These are phyloP conservation scores for Mycocentrospora acerina DNA, from an alignment of 2,329 filamentous ascomycete species.

Conservation along the genomic window DNA sequence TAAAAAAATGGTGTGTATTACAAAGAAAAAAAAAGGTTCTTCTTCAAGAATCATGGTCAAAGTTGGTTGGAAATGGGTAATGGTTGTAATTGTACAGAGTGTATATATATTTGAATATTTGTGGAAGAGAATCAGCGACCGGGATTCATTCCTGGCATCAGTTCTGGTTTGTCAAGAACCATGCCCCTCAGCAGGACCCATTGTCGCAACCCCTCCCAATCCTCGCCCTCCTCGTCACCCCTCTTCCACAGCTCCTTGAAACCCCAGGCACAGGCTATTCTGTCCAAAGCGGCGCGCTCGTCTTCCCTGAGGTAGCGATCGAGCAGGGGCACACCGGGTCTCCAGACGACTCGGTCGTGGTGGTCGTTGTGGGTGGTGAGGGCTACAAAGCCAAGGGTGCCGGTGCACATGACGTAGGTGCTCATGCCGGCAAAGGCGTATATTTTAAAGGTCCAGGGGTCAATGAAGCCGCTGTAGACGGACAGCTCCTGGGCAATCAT, in stretches of 20 bases:
- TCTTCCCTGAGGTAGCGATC: slow-evolving; percentile 87
- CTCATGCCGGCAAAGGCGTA: slow-evolving; percentile 79
- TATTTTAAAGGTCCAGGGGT: slow-evolving; percentile 70
- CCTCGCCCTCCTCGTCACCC: slow-evolving; percentile 86
- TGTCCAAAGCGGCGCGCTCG: slow-evolving; percentile 83
- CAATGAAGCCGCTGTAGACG: slow-evolving; percentile 72
- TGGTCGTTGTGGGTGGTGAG: slow-evolving; percentile 89
- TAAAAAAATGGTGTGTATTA: too few species aligned
- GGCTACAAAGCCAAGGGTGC: slow-evolving; percentile 79
- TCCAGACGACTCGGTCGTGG: slow-evolving; percentile 92
- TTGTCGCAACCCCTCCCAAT: slow-evolving; percentile 85
- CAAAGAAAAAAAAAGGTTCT: too few species aligned
- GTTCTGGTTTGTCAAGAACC: slow-evolving; percentile 83
- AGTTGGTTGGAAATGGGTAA: background rate
- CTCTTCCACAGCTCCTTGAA: slow-evolving; percentile 78
- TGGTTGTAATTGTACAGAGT: background rate
- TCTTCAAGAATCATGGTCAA: too few species aligned
- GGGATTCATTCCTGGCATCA: slow-evolving; percentile 87
- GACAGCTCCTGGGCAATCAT: slow-evolving; percentile 68
- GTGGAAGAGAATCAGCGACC: background rate
- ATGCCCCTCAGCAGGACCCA: slow-evolving; percentile 82
- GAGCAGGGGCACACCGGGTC: slow-evolving; percentile 74
- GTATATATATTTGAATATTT: background rate
- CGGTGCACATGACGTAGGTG: slow-evolving; percentile 80
- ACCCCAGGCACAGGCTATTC: slow-evolving; percentile 84